Conservation (phyloP, 805 yeast species). For the Metschnikowia chrysomelidarum region DNA sequence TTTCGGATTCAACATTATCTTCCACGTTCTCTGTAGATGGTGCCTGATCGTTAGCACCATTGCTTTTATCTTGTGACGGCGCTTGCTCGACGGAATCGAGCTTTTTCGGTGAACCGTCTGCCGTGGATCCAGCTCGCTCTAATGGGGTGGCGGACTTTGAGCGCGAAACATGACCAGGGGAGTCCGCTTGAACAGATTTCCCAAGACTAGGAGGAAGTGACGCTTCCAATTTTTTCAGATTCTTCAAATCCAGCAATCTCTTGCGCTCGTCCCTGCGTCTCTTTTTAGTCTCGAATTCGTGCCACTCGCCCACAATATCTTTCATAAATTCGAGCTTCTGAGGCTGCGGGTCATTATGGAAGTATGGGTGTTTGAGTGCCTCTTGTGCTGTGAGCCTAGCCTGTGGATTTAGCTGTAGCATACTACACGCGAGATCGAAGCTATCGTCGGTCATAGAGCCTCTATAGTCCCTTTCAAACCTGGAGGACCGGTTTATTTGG, state of each 20-base stretch:
- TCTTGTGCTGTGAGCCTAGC: conserved; percentile 63
- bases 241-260: conserved; percentile 30
- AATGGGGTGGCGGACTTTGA: conserved; percentile 10
- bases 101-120: conserved; percentile 1
- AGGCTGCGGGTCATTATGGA: conserved; percentile 64
- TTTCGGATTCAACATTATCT: no score
- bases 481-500: conserved; percentile 30
- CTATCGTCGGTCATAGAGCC: conserved; percentile 47
- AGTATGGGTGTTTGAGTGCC: conserved; percentile 72
- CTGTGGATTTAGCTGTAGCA: conserved; percentile 68
- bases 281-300: conserved; percentile 91
- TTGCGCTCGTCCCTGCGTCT: conserved; percentile 53
- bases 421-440: conserved; percentile 59
- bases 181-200: conserved; percentile 3
- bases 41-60: no score
- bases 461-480: conserved; percentile 32
- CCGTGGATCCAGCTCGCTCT: conserved; percentile 5
- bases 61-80: neutral
- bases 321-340: conserved; percentile 55
- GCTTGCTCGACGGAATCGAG: neutral
- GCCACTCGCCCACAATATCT: conserved; percentile 84
- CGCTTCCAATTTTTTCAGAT: conserved; percentile 15
- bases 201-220: conserved; percentile 8
- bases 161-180: conserved; percentile 6
- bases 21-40: no score